Base-by-base conservation (phyloP, 1,284 basidiomycete genomes). In the Volvariella surrecta region DNA sequence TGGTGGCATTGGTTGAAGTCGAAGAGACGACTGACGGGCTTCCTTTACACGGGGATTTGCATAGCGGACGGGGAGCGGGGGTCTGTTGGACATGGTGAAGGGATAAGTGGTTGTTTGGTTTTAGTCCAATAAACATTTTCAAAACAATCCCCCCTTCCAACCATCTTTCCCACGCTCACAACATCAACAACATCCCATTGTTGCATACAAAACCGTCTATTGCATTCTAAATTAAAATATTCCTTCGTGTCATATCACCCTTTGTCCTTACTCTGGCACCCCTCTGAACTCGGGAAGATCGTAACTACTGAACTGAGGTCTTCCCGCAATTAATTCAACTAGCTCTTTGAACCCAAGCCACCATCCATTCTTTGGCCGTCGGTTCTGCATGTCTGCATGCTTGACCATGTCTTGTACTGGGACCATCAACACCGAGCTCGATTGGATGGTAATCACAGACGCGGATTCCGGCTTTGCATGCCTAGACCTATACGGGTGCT, bases 371-470 rank as follows among this genome's bases (percentile, higher is more conserved):
- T 81, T 89, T 1, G 91, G 93, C 49, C 91, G 66, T 46, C 95
- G 71, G 59, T 92, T 83, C 69, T 79, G 81, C 82, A 95, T 89
- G 64, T 99, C 94, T 17, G 94, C 89, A 43, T 89, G 80, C 48
- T 70, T 65, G 41, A 89, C 70, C 76, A 98, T 90, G 52, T 91
- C 89, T 49, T 76, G 71, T 47, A 93, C 86, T 0, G 85, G 76
- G 3, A 93, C 89, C 75, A 89, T 92, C 48, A 79, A 69, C 49
- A 98, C 73, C 22, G 74, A 66, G 44, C 82, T 82, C 13, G 86
- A 78, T 58, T 94, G 86, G 52, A 98, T 88, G 15, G 89, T 93
- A 54, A 97, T 96, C 50, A 96, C 87, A 15, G 88, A 86, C 0
- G 92, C 92, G 13, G 82, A 82, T 46, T 88, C 82, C 0, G 62